Conservation (phyloP, 202 grass and related monocot genomes). For the Schoenoplectus triqueter region DNA sequence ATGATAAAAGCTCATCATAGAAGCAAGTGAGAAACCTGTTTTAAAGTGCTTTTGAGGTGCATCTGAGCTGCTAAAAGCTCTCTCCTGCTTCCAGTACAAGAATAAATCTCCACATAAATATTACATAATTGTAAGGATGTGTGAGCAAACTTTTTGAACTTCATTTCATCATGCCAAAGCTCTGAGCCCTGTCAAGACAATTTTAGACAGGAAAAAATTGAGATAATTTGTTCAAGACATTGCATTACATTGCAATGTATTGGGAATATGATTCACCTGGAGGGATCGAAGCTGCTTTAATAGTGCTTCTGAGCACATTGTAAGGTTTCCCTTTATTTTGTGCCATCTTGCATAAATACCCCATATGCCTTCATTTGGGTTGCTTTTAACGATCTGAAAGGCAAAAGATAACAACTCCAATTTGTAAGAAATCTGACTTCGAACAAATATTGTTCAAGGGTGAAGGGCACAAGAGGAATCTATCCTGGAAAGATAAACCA, state of each 20-base stretch:
- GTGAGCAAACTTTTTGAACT: slow-evolving; percentile 81
- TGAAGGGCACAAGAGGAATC: neutral
- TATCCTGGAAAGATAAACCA: slow-evolving; percentile 36
- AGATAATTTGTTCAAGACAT: slow-evolving; percentile 11
- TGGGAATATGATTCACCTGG: slow-evolving; percentile 55
- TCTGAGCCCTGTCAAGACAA: slow-evolving; percentile 62
- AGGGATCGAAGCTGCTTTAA: slow-evolving; percentile 88
- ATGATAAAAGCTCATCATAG: neutral
- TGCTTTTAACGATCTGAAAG: slow-evolving; percentile 52
- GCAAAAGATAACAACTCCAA: neutral
- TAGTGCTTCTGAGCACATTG: slow-evolving; percentile 75
- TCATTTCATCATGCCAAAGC: slow-evolving; percentile 63
- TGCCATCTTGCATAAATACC: slow-evolving; percentile 88
- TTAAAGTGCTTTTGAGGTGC: slow-evolving; percentile 87
- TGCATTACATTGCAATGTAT: neutral
- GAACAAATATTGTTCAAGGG: neutral
- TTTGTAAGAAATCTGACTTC: slow-evolving; percentile 5
- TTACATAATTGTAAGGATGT: slow-evolving; percentile 77
- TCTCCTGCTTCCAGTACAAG: slow-evolving; percentile 51
- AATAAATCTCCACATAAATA: slow-evolving; percentile 75
- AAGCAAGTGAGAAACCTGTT: slow-evolving; percentile 57
- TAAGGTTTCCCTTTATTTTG: slow-evolving; percentile 74
- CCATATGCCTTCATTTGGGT: slow-evolving; percentile 69
- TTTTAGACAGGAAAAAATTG: neutral
- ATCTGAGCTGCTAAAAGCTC: slow-evolving; percentile 80